Conservation (phyloP, 2,329 filamentous ascomycete genomes). For the Epichloe gansuensis region DNA sequence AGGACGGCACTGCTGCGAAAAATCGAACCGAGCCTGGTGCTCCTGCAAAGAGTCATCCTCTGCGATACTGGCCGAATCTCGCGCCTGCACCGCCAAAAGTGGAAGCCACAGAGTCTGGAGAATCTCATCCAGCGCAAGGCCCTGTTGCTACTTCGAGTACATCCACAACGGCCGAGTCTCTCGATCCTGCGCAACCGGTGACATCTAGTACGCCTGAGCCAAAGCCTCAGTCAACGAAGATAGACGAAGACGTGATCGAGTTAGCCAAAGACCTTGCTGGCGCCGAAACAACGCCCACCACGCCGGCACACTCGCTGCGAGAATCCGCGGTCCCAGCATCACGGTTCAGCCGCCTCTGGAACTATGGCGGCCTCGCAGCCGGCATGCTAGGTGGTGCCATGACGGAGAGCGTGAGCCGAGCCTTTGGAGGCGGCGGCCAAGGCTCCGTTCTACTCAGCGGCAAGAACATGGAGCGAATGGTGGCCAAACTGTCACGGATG, state of each 20-base stretch:
- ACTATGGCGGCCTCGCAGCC: slow-evolving; percentile 84
- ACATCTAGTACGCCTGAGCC: not conserved
- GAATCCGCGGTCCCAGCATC: slow-evolving; percentile 88
- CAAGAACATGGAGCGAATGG: slow-evolving; percentile 83
- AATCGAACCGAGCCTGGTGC: slow-evolving; percentile 7
- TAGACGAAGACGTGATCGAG: slow-evolving; percentile 8
- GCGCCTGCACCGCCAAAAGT: slow-evolving; percentile 11
- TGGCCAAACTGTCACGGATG: slow-evolving; percentile 89
- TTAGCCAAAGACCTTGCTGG: slow-evolving; percentile 15
- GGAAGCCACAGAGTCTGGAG: not conserved
- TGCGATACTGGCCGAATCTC: slow-evolving; percentile 21
- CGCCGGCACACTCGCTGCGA: slow-evolving; percentile 51
- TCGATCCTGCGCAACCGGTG: not conserved
- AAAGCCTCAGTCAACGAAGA: not conserved
- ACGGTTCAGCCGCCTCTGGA: slow-evolving; percentile 78
- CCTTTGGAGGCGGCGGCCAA: slow-evolving; percentile 51
- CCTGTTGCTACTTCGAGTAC: not conserved
- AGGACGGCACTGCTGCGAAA: slow-evolving; percentile 6
- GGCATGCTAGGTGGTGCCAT: slow-evolving; percentile 93
- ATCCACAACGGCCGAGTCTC: slow-evolving; percentile 2
- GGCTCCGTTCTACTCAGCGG: slow-evolving; percentile 81
- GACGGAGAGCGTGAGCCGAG: slow-evolving; percentile 69
- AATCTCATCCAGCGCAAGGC: not conserved
- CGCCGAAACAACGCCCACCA: slow-evolving; percentile 7
- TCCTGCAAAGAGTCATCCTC: slow-evolving; percentile 23